Percentiles rank a stretch among this genome's conserved stretches.
Conservation (phyloP, 108 stramenopile species). For the Aurantiochytrium sp. region DNA sequence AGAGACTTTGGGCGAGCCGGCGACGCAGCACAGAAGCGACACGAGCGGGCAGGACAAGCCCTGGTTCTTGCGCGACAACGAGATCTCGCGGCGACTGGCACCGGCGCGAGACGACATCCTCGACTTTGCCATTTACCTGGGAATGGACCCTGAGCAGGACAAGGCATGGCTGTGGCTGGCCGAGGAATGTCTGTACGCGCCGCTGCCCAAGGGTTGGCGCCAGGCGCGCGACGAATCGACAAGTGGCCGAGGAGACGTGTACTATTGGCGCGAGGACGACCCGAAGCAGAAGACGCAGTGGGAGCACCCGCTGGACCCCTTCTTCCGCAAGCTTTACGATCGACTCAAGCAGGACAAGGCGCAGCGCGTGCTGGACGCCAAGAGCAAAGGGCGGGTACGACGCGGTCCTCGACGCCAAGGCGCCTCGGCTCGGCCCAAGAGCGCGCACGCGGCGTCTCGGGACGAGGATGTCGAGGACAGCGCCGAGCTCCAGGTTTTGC, state of each 20-base stretch:
- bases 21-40: not conserved
- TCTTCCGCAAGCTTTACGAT: not conserved
- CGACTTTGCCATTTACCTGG: slow-evolving; percentile 20
- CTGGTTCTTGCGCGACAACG: not conserved
- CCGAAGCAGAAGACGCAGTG: not conserved
- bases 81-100: not conserved
- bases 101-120: not conserved
- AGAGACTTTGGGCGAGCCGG: not conserved
- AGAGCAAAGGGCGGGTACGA: not conserved
- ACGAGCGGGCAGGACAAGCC: not conserved
- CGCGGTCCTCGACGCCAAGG: not conserved
- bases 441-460: not conserved
- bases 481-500: not conserved
- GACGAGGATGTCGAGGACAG: not conserved
- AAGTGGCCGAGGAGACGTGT: not conserved
- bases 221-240: not conserved
- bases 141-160: not conserved
- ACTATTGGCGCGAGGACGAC: not conserved
- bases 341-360: not conserved
- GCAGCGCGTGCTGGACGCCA: not conserved
- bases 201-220: slow-evolving; percentile 13
- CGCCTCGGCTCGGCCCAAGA: not conserved
- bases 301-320: slow-evolving; percentile 20
- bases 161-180: slow-evolving; percentile 22
- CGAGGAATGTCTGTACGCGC: slow-evolving; percentile 14